Percentiles rank a stretch among this genome's conserved stretches.
phyloP scores from a whole-genome alignment of 1,139 yeast species.

The Geotrichum carabidarum region DNA sequence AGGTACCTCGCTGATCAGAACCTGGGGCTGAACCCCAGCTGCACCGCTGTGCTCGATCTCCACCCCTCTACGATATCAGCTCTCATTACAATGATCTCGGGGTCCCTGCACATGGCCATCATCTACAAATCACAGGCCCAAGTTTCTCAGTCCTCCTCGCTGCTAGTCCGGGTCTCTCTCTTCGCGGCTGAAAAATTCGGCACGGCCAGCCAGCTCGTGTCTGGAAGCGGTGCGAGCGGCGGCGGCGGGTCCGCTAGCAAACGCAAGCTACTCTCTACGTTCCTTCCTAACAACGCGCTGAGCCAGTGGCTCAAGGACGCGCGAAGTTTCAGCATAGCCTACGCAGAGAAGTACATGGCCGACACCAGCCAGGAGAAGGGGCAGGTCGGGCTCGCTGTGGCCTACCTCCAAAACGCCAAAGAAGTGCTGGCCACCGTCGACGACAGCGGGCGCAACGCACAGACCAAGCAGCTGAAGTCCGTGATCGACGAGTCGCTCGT shows the following conservation, averaged over 20 bases:
- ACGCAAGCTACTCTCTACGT: constrained; percentile 1
- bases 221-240: constrained; percentile 1
- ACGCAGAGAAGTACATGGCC: constrained; percentile 33
- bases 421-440: constrained; percentile 14
- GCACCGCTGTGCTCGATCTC: constrained; percentile 25
- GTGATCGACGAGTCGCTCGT: constrained; percentile 22
- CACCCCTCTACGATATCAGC: constrained; percentile 29
- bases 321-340: constrained; percentile 30
- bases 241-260: not conserved
- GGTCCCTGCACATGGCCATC: constrained; percentile 33
- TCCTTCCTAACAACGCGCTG: constrained; percentile 9
- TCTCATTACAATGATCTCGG: constrained; percentile 30
- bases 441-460: constrained; percentile 12
- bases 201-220: constrained; percentile 27
- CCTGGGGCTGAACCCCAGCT: constrained; percentile 15
- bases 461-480: constrained; percentile 17
- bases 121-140: constrained; percentile 29
- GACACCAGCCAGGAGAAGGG: constrained; percentile 30
- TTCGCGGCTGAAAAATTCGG: constrained; percentile 35
- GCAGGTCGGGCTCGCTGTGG: constrained; percentile 35
- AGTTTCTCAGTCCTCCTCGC: constrained; percentile 27
- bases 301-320: constrained; percentile 31
- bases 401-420: constrained; percentile 23
- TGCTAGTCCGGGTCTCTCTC: constrained; percentile 35
- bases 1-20: constrained; percentile 28